Evolutionary conservation across 192 early-diverging fungal genomes (phyloP).

Genomic region (Borealophlyctis nickersoniae): DNA sequence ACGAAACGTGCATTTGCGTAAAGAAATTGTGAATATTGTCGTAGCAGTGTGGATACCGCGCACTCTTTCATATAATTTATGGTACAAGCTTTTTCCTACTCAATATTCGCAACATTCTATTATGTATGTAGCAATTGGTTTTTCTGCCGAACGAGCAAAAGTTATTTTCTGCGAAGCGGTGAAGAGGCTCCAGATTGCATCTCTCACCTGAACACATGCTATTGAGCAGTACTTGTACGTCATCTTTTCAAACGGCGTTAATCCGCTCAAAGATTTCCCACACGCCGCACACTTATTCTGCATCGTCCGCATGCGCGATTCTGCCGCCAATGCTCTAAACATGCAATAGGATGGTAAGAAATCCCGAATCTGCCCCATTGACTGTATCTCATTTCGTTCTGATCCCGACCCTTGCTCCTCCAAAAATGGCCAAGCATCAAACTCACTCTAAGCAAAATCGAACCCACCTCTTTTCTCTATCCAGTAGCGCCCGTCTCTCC

Average conservation of each 20-base stretch:
- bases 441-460: not conserved
- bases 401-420: not conserved
- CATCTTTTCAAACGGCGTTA: conserved; percentile 73
- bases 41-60: no score
- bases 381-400: not conserved
- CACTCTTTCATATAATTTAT: no score
- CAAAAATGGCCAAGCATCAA: not conserved
- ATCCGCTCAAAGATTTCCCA: conserved; percentile 51
- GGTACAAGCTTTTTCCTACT: no score
- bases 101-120: no score
- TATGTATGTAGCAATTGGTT: no score
- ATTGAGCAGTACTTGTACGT: conserved; percentile 54
- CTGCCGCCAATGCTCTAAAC: conserved; percentile 67
- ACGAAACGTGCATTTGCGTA: no score
- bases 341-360: not conserved
- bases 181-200: no score
- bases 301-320: conserved; percentile 55
- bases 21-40: no score
- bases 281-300: conserved; percentile 61
- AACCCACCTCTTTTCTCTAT: conserved; percentile 63
- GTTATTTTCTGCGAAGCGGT: no score
- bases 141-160: no score
- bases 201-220: conserved; percentile 41
- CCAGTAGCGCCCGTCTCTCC: conserved; percentile 66
- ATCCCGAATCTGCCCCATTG: not conserved